Evolutionary conservation across 805 yeast species (phyloP).

Genomic region (Suhomyces pyralidae): DNA sequence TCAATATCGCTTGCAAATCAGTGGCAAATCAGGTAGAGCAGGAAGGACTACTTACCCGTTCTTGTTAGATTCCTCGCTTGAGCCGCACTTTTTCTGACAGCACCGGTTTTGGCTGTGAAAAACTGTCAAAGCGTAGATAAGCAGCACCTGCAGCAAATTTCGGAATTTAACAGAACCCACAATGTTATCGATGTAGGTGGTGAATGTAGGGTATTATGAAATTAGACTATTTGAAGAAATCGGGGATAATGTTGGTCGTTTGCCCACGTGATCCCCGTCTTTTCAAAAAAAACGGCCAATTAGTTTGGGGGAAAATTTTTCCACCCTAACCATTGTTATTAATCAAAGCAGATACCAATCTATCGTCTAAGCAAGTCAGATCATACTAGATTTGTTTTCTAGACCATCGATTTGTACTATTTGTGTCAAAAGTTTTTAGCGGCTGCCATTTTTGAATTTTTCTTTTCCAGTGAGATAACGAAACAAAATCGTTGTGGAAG

Average conservation of each 20-base stretch:
- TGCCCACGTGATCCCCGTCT: neutral
- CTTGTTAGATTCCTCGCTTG: neutral
- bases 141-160: neutral
- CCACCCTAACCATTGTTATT: neutral
- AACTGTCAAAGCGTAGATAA: neutral
- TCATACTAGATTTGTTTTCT: neutral
- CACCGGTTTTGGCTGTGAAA: slow-evolving; percentile 1
- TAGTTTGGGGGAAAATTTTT: neutral
- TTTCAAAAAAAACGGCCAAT: neutral
- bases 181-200: neutral
- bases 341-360: neutral
- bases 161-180: neutral
- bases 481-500: neutral
- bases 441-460: neutral
- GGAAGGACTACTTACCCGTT: neutral
- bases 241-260: neutral
- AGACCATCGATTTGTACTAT: neutral
- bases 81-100: slow-evolving; percentile 1
- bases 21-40: neutral
- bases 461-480: neutral
- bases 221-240: neutral
- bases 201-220: neutral
- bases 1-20: neutral
- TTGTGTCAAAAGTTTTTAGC: neutral
- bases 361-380: neutral